Evolutionary conservation across 2,329 filamentous ascomycete species (phyloP).

Genomic region (Penicillium sp.): DNA sequence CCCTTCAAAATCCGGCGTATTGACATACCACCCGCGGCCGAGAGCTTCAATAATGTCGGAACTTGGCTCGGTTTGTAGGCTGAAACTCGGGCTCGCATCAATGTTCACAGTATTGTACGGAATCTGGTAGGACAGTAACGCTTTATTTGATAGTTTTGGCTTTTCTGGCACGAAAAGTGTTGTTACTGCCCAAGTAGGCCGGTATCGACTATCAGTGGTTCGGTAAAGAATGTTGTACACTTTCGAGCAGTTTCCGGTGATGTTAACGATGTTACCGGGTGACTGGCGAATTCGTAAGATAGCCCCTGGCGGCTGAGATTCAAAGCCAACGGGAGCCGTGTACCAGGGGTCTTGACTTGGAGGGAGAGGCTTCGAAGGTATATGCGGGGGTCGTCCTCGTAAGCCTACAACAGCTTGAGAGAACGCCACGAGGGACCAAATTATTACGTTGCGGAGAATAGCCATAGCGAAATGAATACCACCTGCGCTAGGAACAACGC

Average conservation of each 20-base stretch:
- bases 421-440: too few relatives aligned
- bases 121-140: conserved; percentile 48
- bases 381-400: too few relatives aligned
- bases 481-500: too few relatives aligned
- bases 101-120: conserved; percentile 34
- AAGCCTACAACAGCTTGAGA: too few relatives aligned
- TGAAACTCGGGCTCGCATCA: conserved; percentile 34
- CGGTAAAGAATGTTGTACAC: conserved; percentile 48
- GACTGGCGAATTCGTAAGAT: conserved; percentile 32
- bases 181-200: conserved; percentile 44
- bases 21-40: conserved; percentile 52
- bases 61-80: conserved; percentile 35
- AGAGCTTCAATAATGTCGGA: conserved; percentile 39
- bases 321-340: conserved; percentile 31
- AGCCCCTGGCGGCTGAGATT: conserved; percentile 30
- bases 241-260: conserved; percentile 29
- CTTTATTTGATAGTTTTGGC: conserved; percentile 29
- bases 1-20: conserved; percentile 54
- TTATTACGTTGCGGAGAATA: too few relatives aligned
- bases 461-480: too few relatives aligned
- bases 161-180: conserved; percentile 47
- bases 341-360: conserved; percentile 37
- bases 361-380: conserved; percentile 11
- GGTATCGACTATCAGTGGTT: conserved; percentile 42
- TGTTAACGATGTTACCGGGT: conserved; percentile 30